Evolutionary conservation across 2,329 filamentous ascomycete species (phyloP).

Genomic region (Talaromyces pinophilus): DNA sequence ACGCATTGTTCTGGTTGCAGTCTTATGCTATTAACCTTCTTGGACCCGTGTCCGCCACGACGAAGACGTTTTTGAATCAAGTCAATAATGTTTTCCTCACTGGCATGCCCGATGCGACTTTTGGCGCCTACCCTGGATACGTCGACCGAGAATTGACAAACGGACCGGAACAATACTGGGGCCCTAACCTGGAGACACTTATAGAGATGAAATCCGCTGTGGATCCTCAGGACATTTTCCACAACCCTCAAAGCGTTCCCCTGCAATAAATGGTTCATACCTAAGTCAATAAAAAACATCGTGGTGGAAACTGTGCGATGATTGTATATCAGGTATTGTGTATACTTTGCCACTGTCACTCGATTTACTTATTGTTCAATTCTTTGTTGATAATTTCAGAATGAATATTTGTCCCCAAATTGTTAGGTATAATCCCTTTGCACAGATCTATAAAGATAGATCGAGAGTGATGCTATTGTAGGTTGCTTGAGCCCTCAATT

Average conservation of each 20-base stretch:
- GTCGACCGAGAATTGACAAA: slow-evolving; percentile 55
- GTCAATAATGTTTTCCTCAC: slow-evolving; percentile 46
- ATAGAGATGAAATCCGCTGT: slow-evolving; percentile 54
- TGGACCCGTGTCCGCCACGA: slow-evolving; percentile 46
- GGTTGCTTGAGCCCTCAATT: slow-evolving; percentile 19
- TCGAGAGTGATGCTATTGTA: not conserved
- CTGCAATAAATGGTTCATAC: not conserved
- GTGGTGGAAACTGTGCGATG: not conserved
- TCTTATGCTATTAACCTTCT: slow-evolving; percentile 58
- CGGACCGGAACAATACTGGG: slow-evolving; percentile 59
- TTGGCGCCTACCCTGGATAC: slow-evolving; percentile 64
- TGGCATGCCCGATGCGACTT: slow-evolving; percentile 38
- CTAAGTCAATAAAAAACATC: not conserved
- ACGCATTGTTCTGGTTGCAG: slow-evolving; percentile 65
- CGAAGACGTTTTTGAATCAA: slow-evolving; percentile 54
- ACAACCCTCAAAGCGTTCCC: slow-evolving; percentile 57
- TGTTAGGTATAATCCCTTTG: not conserved
- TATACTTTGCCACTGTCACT: not conserved
- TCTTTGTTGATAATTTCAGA: not conserved
- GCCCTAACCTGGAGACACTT: slow-evolving; percentile 52
- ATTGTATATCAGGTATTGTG: not conserved
- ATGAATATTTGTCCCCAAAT: not conserved
- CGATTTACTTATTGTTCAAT: not conserved
- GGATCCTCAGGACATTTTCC: slow-evolving; percentile 59
- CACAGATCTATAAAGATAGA: not conserved